Evolutionary conservation across 106 monocot species (phyloP), one percentile per base, ranked within the genome.

Genomic region (Acorus calamus): DNA sequence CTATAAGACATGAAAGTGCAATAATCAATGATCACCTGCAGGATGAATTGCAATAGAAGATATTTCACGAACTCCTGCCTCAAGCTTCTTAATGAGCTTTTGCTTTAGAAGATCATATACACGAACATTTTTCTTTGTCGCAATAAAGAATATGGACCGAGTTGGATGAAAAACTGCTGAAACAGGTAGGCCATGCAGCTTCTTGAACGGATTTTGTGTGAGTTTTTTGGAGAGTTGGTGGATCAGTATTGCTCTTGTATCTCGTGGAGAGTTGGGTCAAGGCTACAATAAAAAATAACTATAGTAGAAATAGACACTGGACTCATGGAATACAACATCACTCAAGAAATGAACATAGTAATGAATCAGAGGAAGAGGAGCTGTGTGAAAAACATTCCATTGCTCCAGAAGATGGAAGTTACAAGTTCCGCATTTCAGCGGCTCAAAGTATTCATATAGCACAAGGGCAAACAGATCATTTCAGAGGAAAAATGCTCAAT

Each of bases 41-140:
- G 92, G 92, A 82, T 99, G 98, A 60, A 99, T 66, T 50, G 92
- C 68, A 64, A 99, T 77, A 11, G 98, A 99, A 3, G 98, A 99
- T 59, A 92, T 66, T 58, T 92, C 92, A 63, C 85, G 87, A 52
- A 92, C 13, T 56, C 83, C 80, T 14, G 98, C 71, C 59, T 92
- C 98, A 65, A 99, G 85, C 78, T 92, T 99, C 72, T 92, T 92
- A 49, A 86, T 71, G 7, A 88, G 73, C 65, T 83, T 84, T 53
- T 69, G 55, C 58, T 77, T 77, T 47, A 73, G 46, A 62, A 99
- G 85, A 79, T 99, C 92, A 71, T 92, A 99, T 64, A 99, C 83
- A 63, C 82, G 78, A 51, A 92, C 73, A 78, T 81, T 77, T 63
- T 86, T 99, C 79, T 92, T 92, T 44, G 98, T 99, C 42, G 98